Evolutionary conservation across 805 yeast species (phyloP), one percentile per base, ranked within the genome.

Genomic region (Pichia deserticola): DNA sequence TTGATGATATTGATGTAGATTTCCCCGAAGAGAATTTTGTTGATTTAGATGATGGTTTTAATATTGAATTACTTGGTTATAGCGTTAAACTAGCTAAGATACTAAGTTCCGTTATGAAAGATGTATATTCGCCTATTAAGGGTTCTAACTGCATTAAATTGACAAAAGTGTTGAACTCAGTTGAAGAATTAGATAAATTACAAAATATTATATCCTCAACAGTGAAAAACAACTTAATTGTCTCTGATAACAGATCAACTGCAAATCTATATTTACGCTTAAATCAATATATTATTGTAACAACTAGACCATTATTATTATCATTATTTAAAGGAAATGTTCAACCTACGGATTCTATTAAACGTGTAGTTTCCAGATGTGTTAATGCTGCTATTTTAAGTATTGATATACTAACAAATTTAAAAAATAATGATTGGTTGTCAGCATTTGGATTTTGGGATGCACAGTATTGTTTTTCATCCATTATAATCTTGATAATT

Each of bases 381-480:
- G 52, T 64, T 9, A 57, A 56, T 39, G 61, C 67, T 10, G 51
- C 55, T 11, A 52, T 45, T 10, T 33, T 33, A 9, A 50, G 35
- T 27, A 52, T 52, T 37, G 50, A 52, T 39, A 50, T 52, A 6
- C 35, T 52, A 12, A 34, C 42, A 12, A 42, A 40, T 7, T 52
- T 65, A 30, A 54, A 57, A 15, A 57, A 53, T 11, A 54, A 57
- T 40, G 63, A 62, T 0, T 55, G 65, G 60, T 60, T 64, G 39
- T 63, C 67, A 6, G 58, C 65, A 34, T 64, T 60, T 56, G 69
- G 69, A 10, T 64, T 65, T 51, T 63, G 67, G 64, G 69, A 65
- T 54, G 67, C 67, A 9, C 60, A 66, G 45, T 62, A 60, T 46
- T 50, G 65, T 37, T 64, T 65, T 38, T 65, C 69, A 1, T 55